phyloP scores from a whole-genome alignment of 176 grass and related monocot genomes.

The Puccinellia tenuiflora region DNA sequence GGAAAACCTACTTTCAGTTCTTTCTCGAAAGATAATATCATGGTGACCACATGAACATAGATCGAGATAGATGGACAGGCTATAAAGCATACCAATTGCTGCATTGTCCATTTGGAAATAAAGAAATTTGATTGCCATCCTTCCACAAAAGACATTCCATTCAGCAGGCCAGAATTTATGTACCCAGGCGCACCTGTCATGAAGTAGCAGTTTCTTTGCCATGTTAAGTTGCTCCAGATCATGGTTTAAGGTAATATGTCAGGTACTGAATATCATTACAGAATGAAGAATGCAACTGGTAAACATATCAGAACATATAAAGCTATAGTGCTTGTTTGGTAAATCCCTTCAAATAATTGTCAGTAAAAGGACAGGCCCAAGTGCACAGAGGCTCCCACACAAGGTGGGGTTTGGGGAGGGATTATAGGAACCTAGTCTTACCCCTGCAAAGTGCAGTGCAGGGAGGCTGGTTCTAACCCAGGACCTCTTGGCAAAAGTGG shows the following conservation, averaged over 20 bases:
- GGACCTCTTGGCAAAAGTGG: too few species aligned
- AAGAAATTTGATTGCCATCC: constrained; percentile 94
- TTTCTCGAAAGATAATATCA: constrained; percentile 6
- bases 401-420: too few species aligned
- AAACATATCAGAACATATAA: background rate
- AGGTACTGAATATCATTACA: background rate
- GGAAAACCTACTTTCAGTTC: constrained; percentile 23
- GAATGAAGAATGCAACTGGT: background rate
- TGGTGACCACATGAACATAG: background rate
- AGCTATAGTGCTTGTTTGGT: background rate
- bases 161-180: constrained; percentile 80
- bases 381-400: too few species aligned
- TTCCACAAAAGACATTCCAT: constrained; percentile 96
- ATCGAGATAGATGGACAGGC: background rate
- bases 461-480: too few species aligned
- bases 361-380: too few species aligned
- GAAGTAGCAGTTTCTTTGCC: constrained; percentile 11
- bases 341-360: background rate
- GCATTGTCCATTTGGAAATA: constrained; percentile 96
- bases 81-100: constrained; percentile 78
- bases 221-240: background rate
- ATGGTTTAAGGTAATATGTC: background rate
- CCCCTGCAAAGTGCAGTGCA: too few species aligned
- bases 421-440: too few species aligned
- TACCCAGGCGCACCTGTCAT: constrained; percentile 93